Percentiles rank a stretch among this genome's conserved stretches.
Evolutionary conservation across 176 grass and related monocot species (phyloP).

Genomic region (Eragrostis nindensis): DNA sequence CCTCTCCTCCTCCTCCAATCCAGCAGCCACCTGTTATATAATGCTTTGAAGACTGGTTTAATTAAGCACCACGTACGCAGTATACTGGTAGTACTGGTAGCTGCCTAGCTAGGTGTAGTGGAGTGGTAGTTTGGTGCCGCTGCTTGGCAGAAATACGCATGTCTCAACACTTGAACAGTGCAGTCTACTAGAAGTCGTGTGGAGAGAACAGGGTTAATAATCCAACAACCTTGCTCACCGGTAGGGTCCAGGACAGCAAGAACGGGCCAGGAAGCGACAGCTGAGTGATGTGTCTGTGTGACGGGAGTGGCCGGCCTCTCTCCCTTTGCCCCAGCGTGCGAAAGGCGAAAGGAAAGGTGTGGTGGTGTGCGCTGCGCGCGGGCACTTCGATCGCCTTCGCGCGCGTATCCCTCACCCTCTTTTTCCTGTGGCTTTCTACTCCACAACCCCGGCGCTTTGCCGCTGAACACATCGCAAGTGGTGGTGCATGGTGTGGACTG

Average conservation of each 20-base stretch:
- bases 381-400: neutral
- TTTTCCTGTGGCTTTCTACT: neutral
- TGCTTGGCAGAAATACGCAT: neutral
- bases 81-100: neutral
- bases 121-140: neutral
- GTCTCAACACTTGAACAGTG: neutral
- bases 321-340: neutral
- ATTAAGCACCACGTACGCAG: no score
- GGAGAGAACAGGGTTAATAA: neutral
- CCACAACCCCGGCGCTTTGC: no score
- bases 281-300: neutral
- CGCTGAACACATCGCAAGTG: no score
- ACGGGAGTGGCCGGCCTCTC: neutral
- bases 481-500: neutral
- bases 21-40: slow-evolving; percentile 19
- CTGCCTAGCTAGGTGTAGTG: no score
- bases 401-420: neutral
- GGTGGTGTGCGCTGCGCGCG: neutral
- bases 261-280: slow-evolving; percentile 22
- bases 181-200: neutral
- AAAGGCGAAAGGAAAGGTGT: neutral
- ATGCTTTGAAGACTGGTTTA: slow-evolving; percentile 20
- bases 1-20: neutral
- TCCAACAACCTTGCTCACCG: slow-evolving; percentile 16
- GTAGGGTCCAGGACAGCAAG: slow-evolving; percentile 34